These are phyloP conservation scores for Dissoconium aciculare DNA, from an alignment of 2,329 filamentous ascomycete species.

Conservation along the genomic window DNA sequence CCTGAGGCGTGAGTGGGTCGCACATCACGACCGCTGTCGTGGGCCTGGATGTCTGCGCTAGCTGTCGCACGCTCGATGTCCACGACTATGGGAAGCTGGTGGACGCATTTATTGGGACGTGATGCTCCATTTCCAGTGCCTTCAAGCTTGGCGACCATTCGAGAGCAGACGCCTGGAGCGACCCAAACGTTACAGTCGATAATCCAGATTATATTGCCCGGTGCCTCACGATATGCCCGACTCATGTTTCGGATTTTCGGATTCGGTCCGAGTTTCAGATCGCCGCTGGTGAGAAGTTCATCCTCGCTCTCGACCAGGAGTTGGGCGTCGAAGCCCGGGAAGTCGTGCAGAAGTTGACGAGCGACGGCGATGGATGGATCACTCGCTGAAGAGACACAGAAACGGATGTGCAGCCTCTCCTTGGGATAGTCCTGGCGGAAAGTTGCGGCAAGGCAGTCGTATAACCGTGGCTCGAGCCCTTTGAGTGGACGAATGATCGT, in stretches of 20 bases:
- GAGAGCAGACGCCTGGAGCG: slow-evolving; percentile 57
- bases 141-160: slow-evolving; percentile 78
- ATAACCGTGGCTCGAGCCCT: slow-evolving; percentile 75
- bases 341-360: slow-evolving; percentile 55
- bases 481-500: slow-evolving; percentile 90
- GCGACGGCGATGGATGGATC: slow-evolving; percentile 71
- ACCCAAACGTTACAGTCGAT: slow-evolving; percentile 97
- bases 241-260: slow-evolving; percentile 98
- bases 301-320: slow-evolving; percentile 75
- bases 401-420: slow-evolving; percentile 60
- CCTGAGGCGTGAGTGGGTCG: slow-evolving; percentile 10
- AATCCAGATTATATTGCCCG: slow-evolving; percentile 81
- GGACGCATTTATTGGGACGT: slow-evolving; percentile 70
- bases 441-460: slow-evolving; percentile 79
- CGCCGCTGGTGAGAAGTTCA: slow-evolving; percentile 46
- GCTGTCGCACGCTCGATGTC: slow-evolving; percentile 37
- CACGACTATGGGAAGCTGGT: slow-evolving; percentile 82
- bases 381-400: slow-evolving; percentile 60
- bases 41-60: neutral
- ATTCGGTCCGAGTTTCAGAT: slow-evolving; percentile 60
- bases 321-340: slow-evolving; percentile 53
- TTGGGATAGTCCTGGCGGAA: slow-evolving; percentile 69
- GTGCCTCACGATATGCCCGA: slow-evolving; percentile 75
- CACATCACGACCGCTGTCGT: slow-evolving; percentile 8
- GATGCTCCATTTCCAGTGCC: slow-evolving; percentile 46